Conservation (phyloP, 495 filamentous ascomycete species). For the Penicillium tannophilum region DNA sequence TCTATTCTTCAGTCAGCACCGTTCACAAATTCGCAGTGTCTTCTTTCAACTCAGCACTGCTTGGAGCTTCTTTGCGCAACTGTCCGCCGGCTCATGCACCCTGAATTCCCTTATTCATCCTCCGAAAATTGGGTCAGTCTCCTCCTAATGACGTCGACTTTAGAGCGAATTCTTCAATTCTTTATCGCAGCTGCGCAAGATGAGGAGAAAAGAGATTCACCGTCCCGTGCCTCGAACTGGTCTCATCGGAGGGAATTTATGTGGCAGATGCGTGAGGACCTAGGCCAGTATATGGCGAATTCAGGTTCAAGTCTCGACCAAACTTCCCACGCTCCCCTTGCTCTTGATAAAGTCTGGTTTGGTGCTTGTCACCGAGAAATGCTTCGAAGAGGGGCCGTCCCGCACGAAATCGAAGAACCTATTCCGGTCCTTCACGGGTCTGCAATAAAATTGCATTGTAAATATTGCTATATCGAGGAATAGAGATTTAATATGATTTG, state of each 20-base stretch:
- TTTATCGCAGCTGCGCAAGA: slow-evolving; percentile 28
- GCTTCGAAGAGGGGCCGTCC: slow-evolving; percentile 24
- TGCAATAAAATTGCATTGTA: slow-evolving; percentile 20
- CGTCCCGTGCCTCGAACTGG: slow-evolving; percentile 18
- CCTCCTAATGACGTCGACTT: slow-evolving; percentile 32
- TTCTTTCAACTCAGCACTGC: slow-evolving; percentile 33
- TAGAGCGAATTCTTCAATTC: slow-evolving; percentile 30
- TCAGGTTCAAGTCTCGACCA: neutral
- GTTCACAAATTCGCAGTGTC: slow-evolving; percentile 27
- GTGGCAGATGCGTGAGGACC: slow-evolving; percentile 30
- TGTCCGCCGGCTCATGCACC: slow-evolving; percentile 32
- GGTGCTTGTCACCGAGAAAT: slow-evolving; percentile 30
- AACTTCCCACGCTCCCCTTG: slow-evolving; percentile 2
- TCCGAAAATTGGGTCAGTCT: slow-evolving; percentile 32
- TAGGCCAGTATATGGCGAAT: slow-evolving; percentile 24
- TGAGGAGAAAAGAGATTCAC: slow-evolving; percentile 11
- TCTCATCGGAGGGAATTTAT: slow-evolving; percentile 32
- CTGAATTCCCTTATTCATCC: slow-evolving; percentile 27
- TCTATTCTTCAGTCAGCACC: slow-evolving; percentile 31
- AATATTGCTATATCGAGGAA: slow-evolving; percentile 22
- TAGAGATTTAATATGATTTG: neutral
- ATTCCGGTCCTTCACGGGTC: slow-evolving; percentile 30
- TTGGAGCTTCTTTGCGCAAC: slow-evolving; percentile 32
- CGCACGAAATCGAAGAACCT: slow-evolving; percentile 26
- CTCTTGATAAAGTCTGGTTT: slow-evolving; percentile 32